Conservation (phyloP, 2,329 filamentous ascomycete species). For the Saccharata proteae region DNA sequence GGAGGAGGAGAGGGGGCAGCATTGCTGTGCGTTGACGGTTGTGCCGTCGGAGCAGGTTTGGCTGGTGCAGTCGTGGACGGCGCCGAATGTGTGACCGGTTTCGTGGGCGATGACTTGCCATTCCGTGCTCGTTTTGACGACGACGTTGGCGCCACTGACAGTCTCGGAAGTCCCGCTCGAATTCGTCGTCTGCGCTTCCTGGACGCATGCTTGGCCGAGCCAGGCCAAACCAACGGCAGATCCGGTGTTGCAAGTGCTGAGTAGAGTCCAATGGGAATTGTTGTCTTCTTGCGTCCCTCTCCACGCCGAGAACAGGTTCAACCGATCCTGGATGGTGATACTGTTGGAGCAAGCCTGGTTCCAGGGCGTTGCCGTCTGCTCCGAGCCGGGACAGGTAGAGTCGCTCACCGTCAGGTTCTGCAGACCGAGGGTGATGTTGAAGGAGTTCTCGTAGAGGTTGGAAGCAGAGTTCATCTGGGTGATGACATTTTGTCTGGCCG, state of each 20-base stretch:
- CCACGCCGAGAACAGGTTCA: conserved; percentile 85
- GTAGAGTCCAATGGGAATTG: conserved; percentile 88
- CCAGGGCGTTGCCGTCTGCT: conserved; percentile 61
- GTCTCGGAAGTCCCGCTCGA: conserved; percentile 47
- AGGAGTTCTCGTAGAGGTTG: conserved; percentile 74
- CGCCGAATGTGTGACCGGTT: conserved; percentile 86
- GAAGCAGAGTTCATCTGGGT: conserved; percentile 77
- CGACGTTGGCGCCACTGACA: conserved; percentile 78
- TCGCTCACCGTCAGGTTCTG: conserved; percentile 73
- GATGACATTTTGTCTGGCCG: conserved; percentile 66
- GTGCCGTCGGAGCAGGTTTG: conserved; percentile 54
- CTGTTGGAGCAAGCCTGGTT: conserved; percentile 60
- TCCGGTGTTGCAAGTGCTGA: conserved; percentile 70
- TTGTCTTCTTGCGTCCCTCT: conserved; percentile 62
- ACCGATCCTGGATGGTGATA: conserved; percentile 58
- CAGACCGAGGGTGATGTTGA: conserved; percentile 89
- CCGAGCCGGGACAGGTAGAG: conserved; percentile 57
- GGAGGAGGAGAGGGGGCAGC: conserved; percentile 57
- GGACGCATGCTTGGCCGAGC: conserved; percentile 76
- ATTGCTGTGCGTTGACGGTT: conserved; percentile 50
- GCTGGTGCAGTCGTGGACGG: conserved; percentile 79
- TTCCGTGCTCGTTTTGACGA: conserved; percentile 69
- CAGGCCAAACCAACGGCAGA: conserved; percentile 85
- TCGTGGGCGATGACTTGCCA: conserved; percentile 98
- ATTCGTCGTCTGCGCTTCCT: conserved; percentile 35